Evolutionary conservation across 176 grass and related monocot genomes (phyloP).

Genomic region (Carex scoparia): DNA sequence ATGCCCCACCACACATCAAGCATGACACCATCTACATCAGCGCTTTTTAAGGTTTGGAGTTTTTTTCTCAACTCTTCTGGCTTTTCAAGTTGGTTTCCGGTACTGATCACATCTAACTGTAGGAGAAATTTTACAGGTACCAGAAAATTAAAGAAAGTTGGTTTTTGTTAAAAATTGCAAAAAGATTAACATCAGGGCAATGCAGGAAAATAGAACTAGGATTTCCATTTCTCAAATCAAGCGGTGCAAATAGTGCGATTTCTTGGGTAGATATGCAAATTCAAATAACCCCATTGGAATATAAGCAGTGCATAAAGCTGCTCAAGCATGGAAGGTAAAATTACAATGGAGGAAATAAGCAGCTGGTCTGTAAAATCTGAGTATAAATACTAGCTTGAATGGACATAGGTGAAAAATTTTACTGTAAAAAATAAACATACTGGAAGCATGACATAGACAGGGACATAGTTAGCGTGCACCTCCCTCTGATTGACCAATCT

Average conservation of each 20-base stretch:
- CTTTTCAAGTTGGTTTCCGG: constrained; percentile 41
- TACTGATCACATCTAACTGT: constrained; percentile 51
- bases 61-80: constrained; percentile 31
- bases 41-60: constrained; percentile 42
- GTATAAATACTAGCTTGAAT: not conserved
- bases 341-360: not conserved
- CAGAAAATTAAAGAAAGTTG: not conserved
- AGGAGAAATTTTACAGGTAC: not conserved
- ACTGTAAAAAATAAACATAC: constrained; percentile 27
- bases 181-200: not conserved
- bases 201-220: not conserved
- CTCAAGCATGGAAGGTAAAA: not conserved
- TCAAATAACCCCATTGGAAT: not conserved
- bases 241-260: not conserved
- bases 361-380: not conserved
- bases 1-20: constrained; percentile 80
- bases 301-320: not conserved
- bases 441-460: constrained; percentile 80
- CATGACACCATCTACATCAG: constrained; percentile 61
- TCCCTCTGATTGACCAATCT: constrained; percentile 31
- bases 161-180: not conserved
- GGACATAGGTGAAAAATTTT: constrained; percentile 1
- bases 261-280: not conserved
- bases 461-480: constrained; percentile 62
- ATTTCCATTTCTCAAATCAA: not conserved